phyloP scores from a whole-genome alignment of 176 grass and related monocot genomes.

The Aegilops speltoides region DNA sequence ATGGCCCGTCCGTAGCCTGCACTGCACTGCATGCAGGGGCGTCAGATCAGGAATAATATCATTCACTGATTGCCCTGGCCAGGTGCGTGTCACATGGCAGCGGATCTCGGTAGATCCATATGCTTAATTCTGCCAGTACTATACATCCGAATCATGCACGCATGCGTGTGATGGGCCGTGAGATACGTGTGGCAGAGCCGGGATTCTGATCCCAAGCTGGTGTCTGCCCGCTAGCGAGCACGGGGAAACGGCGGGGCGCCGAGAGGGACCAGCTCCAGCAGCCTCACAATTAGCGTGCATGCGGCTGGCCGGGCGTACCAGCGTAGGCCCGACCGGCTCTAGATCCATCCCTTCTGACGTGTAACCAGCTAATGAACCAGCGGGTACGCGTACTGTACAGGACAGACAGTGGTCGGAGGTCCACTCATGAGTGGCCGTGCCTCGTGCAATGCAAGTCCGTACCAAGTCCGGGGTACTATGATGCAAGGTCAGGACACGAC shows the following conservation, averaged over 20 bases:
- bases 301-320: not conserved
- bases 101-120: not conserved
- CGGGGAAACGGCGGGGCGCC: not conserved
- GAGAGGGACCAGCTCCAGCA: conserved; percentile 17
- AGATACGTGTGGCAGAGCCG: conserved; percentile 20
- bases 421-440: not conserved
- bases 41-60: conserved; percentile 7
- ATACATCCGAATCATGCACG: not conserved
- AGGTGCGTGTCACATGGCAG: not conserved
- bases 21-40: not conserved
- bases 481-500: conserved; percentile 15
- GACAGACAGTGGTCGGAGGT: not conserved
- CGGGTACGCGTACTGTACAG: not conserved
- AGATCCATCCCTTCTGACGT: not conserved
- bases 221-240: conserved; percentile 30
- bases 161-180: not conserved
- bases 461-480: conserved; percentile 21
- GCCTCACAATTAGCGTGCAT: not conserved
- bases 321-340: not conserved
- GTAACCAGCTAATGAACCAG: not conserved
- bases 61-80: not conserved
- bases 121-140: not conserved
- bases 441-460: conserved; percentile 11
- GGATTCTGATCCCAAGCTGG: conserved; percentile 15
- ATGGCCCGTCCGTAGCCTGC: too few relatives aligned